Evolutionary conservation across 192 early-diverging fungal species (phyloP), one percentile per base, ranked within the genome.

Genomic region (Polychytrium aggregatum): DNA sequence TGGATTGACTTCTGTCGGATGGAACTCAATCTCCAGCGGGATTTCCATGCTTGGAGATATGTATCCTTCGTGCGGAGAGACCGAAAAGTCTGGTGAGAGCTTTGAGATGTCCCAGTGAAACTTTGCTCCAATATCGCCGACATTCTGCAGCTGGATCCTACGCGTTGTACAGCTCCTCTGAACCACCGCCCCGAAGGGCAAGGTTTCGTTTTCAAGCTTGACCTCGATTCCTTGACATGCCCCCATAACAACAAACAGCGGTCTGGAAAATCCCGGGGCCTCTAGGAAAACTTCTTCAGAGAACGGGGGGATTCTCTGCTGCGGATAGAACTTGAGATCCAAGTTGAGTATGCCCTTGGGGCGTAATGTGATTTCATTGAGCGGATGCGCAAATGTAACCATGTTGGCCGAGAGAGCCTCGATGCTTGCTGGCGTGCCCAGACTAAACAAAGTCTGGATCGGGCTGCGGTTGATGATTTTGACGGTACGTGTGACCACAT

Each of bases 31-130:
- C 45, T 80, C 78, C 25, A 80, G 41, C 33, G 72, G 56, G 16
- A 80, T 52, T 21, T 80, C 76, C 68, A 79, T 73, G 26, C 76
- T 72, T 10, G 78, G 76, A 2, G 76, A 77, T 38, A 79, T 79
- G 45, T 79, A 80, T 1, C 76, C 78, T 46, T 80, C 75, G 9
- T 59, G 48, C n/a, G 78, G 70, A 9, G 72, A 62, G 31, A 80
- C 70, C 9, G 75, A 53, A 51, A 79, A 80, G 36, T 76, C 72
- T 0, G 78, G 70, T 9, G 37, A 35, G 38, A 76, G 70, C 39
- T 67, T 56, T 13, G 55, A 16, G 10, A 45, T 37, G 44, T 79
- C 75, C 72, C 72, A 79, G 33, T 52, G 58, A 48, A 80, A 80
- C 27, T 60, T 69, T 0, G 67, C 50, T 2, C 76, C 78, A 46